Conservation (phyloP, 1,139 yeast genomes). For the Yamadazyma songkhlaensis region DNA sequence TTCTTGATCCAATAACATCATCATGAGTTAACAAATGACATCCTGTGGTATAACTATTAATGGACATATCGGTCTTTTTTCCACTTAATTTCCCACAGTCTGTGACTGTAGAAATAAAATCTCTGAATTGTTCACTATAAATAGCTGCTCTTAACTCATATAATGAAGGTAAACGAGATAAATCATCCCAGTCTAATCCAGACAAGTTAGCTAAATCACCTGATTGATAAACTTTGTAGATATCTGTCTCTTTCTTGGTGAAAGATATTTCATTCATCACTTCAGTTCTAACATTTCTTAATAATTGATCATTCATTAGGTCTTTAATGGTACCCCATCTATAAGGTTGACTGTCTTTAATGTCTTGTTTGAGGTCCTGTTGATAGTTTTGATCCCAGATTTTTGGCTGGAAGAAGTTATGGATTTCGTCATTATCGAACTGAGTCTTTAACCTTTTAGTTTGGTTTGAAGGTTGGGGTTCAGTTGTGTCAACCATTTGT, state of each 20-base stretch:
- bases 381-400: conserved; percentile 51
- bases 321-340: conserved; percentile 83
- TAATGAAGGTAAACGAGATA: conserved; percentile 68
- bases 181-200: conserved; percentile 76
- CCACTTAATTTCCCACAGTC: conserved; percentile 92
- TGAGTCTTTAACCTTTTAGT: conserved; percentile 20
- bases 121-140: conserved; percentile 82
- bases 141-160: conserved; percentile 80
- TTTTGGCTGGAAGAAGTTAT: conserved; percentile 49
- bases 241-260: conserved; percentile 94
- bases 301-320: conserved; percentile 70
- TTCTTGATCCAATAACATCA: conserved; percentile 93
- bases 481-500: not conserved
- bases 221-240: conserved; percentile 89
- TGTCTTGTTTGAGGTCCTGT: conserved; percentile 33
- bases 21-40: conserved; percentile 95
- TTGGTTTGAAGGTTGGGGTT: conserved; percentile 1
- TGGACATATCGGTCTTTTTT: conserved; percentile 83
- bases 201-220: conserved; percentile 94
- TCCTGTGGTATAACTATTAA: conserved; percentile 87
- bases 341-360: conserved; percentile 67
- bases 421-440: conserved; percentile 38
- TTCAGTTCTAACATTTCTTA: conserved; percentile 79
- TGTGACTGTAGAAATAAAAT: conserved; percentile 75
- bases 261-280: conserved; percentile 81